These are phyloP conservation scores for Coleophoma crateriformis DNA, from an alignment of 2,329 filamentous ascomycete species.

Conservation along the genomic window DNA sequence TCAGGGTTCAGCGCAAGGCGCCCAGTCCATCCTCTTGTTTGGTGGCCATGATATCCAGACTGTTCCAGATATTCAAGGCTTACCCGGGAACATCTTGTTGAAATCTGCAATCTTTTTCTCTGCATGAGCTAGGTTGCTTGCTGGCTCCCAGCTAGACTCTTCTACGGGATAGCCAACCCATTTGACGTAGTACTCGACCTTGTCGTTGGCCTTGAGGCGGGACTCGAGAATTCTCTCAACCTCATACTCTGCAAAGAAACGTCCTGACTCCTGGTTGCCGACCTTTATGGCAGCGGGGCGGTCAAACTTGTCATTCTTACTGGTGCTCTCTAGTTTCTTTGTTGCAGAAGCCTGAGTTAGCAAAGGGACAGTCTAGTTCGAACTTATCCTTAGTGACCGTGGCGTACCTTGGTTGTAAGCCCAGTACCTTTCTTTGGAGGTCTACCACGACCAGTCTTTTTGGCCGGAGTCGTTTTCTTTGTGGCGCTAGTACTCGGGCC, in stretches of 20 bases:
- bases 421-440: too few species aligned
- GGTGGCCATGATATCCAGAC: background rate
- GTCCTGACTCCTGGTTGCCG: too few species aligned
- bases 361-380: too few species aligned
- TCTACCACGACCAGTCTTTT: too few species aligned
- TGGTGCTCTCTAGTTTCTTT: too few species aligned
- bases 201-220: background rate
- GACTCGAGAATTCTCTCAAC: constrained; percentile 10
- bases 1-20: background rate
- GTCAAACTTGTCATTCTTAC: too few species aligned
- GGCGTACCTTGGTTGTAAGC: too few species aligned
- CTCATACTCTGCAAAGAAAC: constrained; percentile 6
- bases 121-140: constrained; percentile 6
- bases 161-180: constrained; percentile 8
- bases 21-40: background rate
- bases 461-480: too few species aligned
- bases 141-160: constrained; percentile 13
- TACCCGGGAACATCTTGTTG: constrained; percentile 3
- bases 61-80: background rate
- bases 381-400: too few species aligned
- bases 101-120: constrained; percentile 4
- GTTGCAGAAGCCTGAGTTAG: too few species aligned
- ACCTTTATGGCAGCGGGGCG: too few species aligned
- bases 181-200: constrained; percentile 7
- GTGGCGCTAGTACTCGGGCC: too few species aligned